Conservation (phyloP, 2,329 filamentous ascomycete species). For the Paraphaeosphaeria minitans region DNA sequence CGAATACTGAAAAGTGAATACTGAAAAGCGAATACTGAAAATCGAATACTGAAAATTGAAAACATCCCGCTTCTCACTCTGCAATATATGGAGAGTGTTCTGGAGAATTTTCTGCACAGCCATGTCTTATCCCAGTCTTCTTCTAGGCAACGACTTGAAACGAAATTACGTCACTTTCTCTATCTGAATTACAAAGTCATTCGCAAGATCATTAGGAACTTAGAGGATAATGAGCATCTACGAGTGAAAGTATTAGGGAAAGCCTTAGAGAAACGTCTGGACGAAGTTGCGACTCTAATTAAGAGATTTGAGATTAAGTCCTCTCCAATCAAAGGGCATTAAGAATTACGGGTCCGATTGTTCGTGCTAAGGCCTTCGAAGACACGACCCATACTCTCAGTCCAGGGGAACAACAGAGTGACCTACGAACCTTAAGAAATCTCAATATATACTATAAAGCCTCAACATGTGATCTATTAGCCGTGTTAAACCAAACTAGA, state of each 20-base stretch:
- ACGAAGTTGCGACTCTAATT: background rate
- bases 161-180: slow-evolving; percentile 1
- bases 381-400: too few relatives aligned
- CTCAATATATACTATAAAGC: too few relatives aligned
- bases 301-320: background rate
- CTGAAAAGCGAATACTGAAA: too few relatives aligned
- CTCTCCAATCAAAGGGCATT: background rate
- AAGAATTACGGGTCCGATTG: background rate
- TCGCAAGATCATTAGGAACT: background rate
- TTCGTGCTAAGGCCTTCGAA: background rate
- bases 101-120: too few relatives aligned
- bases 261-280: background rate
- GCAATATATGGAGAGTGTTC: too few relatives aligned
- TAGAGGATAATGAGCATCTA: background rate
- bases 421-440: too few relatives aligned
- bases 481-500: too few relatives aligned
- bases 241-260: background rate
- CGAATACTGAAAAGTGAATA: too few relatives aligned
- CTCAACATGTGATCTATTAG: too few relatives aligned
- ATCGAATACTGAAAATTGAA: too few relatives aligned
- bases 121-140: slow-evolving; percentile 1
- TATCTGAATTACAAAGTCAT: background rate
- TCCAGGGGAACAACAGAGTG: too few relatives aligned
- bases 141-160: background rate
- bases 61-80: too few relatives aligned